phyloP scores from a whole-genome alignment of 2,329 filamentous ascomycete genomes.

The Paraphaeosphaeria sporulosa region DNA sequence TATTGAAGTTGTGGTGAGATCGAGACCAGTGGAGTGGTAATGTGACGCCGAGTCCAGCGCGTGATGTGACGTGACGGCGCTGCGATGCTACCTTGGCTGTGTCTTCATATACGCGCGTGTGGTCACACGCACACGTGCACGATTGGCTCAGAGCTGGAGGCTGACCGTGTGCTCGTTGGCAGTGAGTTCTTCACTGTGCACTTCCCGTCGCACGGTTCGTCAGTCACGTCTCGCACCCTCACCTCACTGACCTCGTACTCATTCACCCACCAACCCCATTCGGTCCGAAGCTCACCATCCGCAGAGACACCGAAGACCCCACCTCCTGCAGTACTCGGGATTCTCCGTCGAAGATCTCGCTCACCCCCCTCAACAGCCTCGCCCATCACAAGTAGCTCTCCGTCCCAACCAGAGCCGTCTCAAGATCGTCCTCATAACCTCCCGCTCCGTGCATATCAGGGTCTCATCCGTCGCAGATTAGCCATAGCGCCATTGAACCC shows the following conservation, averaged over 20 bases:
- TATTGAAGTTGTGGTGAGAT: background rate
- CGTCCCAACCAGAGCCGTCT: background rate
- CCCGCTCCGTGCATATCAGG: background rate
- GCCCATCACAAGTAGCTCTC: background rate
- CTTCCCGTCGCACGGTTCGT: background rate
- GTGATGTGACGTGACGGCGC: background rate
- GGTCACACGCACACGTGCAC: background rate
- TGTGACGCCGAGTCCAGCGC: background rate
- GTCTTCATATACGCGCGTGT: background rate
- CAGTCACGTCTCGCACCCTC: background rate
- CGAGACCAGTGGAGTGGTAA: background rate
- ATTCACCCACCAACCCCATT: background rate
- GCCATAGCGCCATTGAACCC: too few species aligned
- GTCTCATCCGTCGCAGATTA: background rate
- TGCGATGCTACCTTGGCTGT: slow-evolving; percentile 1
- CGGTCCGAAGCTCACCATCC: background rate
- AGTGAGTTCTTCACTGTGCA: background rate
- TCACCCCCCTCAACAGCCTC: slow-evolving; percentile 2
- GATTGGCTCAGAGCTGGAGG: background rate
- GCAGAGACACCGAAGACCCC: background rate
- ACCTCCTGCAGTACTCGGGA: background rate
- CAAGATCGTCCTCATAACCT: background rate
- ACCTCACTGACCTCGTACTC: background rate
- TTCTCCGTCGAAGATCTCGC: background rate
- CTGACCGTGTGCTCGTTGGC: background rate